These are phyloP conservation scores for Wickerhamiella azyma DNA, from an alignment of 805 yeast genomes.

Conservation along the genomic window DNA sequence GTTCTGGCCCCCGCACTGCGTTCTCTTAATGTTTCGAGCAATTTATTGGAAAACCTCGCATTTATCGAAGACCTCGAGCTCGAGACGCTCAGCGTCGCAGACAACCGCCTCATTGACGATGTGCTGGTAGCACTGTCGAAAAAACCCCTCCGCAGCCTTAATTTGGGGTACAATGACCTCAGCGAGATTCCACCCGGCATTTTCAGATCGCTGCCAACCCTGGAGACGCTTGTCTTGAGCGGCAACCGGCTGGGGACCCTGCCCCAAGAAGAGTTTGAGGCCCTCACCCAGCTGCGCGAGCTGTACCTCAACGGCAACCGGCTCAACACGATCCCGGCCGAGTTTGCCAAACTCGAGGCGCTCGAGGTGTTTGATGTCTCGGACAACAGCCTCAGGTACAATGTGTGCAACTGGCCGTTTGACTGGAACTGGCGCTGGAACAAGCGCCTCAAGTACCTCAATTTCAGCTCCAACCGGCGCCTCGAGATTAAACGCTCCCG, in stretches of 20 bases:
- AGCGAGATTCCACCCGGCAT: constrained; percentile 72
- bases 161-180: constrained; percentile 72
- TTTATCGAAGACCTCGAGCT: not conserved
- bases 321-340: constrained; percentile 78
- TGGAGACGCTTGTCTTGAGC: constrained; percentile 59
- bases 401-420: constrained; percentile 84
- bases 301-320: constrained; percentile 72
- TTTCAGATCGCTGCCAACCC: constrained; percentile 37
- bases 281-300: constrained; percentile 41
- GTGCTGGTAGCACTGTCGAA: constrained; percentile 54
- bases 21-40: constrained; percentile 20
- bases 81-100: constrained; percentile 47
- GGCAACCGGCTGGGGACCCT: constrained; percentile 70
- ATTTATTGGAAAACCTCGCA: constrained; percentile 15
- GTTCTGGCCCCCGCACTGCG: constrained; percentile 28
- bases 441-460: constrained; percentile 57
- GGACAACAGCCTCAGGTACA: constrained; percentile 77
- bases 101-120: constrained; percentile 70
- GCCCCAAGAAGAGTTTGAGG: constrained; percentile 75
- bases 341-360: constrained; percentile 51
- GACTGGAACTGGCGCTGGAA: constrained; percentile 98
- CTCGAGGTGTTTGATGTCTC: constrained; percentile 77
- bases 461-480: constrained; percentile 84
- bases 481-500: constrained; percentile 49
- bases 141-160: constrained; percentile 45